Evolutionary conservation across 2,329 filamentous ascomycete genomes (phyloP), one percentile per base, ranked within the genome.

Genomic region (Pyrenochaeta sp.): DNA sequence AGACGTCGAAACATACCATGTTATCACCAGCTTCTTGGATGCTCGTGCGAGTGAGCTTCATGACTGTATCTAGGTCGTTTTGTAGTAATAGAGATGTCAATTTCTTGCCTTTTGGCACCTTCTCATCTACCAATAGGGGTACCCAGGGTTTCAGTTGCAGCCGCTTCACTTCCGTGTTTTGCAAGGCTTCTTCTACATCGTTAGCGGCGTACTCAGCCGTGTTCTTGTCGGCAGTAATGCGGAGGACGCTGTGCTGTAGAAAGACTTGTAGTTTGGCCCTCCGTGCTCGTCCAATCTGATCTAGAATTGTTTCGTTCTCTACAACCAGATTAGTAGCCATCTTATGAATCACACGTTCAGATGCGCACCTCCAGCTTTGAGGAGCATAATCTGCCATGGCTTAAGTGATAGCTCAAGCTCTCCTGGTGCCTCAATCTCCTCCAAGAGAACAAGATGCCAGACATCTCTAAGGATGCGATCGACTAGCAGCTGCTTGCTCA

Each of bases 181-280:
- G 50, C 24, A 78, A 49, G 1, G 67, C 59, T 10, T 64, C 50
- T 45, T 74, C 68, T 27, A 78, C 59, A 50, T 78, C 76, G 42
- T 74, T 65, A 3, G 74, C 73, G 6, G 72, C 71, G 47, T 77
- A 76, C 44, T 77, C 73, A 13, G 75, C 72, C 25, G 66, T 74
- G 45, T 53, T 72, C 46, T 76, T 77, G 52, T 76, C 71, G 30
- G 75, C 75, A 7, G 72, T 78, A 32, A 79, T 76, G 22, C 76
- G 73, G 10, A 79, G 50, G 19, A 76, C 59, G 36, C 62, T 64
- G 36, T 72, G 62, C 3, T 58, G 52, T 34, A 57, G 51, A 36
- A 69, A 63, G 15, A 74, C 58, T 37, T 78, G 71, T 9, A 77
- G 50, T 32, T 66, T 77, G 25, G 66, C 74, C 32, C 65, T 72